Conservation (phyloP, 768 basidiomycete species). For the Boletus insuetus region DNA sequence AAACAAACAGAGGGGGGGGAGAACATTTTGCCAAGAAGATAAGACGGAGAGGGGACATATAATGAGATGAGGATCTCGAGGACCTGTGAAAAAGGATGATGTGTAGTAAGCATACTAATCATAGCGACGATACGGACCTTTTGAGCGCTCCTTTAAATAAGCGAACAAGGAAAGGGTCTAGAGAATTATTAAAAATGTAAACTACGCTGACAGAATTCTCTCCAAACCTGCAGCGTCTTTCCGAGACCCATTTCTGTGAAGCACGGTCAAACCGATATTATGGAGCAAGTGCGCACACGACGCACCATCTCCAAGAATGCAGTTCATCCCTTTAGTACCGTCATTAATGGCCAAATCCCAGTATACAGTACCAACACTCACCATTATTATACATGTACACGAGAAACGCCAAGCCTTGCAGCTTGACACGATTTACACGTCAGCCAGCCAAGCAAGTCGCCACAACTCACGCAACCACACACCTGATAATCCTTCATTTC, state of each 20-base stretch:
- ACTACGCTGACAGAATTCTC: not conserved
- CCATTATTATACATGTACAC: constrained; percentile 68
- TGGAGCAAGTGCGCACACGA: not conserved
- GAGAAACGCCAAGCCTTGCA: constrained; percentile 65
- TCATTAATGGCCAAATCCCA: not conserved
- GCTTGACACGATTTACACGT: constrained; percentile 26
- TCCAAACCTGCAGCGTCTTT: constrained; percentile 56
- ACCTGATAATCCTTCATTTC: constrained; percentile 74
- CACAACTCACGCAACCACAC: constrained; percentile 1
- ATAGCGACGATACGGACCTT: constrained; percentile 30
- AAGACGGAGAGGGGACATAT: constrained; percentile 72
- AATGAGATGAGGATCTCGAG: constrained; percentile 62
- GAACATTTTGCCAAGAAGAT: constrained; percentile 54
- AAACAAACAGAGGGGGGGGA: constrained; percentile 3
- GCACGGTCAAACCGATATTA: not conserved
- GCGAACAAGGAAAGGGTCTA: constrained; percentile 65
- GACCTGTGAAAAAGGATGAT: constrained; percentile 23
- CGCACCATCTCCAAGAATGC: constrained; percentile 69
- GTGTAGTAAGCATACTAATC: not conserved
- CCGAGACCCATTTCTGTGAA: constrained; percentile 58
- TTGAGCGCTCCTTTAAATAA: constrained; percentile 54
- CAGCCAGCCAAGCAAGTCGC: not conserved
- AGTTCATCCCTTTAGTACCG: constrained; percentile 51
- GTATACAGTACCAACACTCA: constrained; percentile 15
- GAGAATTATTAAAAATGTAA: constrained; percentile 3